Evolutionary conservation across 2,329 filamentous ascomycete species (phyloP), one percentile per base, ranked within the genome.

Genomic region (Zymoseptoria crescenta): DNA sequence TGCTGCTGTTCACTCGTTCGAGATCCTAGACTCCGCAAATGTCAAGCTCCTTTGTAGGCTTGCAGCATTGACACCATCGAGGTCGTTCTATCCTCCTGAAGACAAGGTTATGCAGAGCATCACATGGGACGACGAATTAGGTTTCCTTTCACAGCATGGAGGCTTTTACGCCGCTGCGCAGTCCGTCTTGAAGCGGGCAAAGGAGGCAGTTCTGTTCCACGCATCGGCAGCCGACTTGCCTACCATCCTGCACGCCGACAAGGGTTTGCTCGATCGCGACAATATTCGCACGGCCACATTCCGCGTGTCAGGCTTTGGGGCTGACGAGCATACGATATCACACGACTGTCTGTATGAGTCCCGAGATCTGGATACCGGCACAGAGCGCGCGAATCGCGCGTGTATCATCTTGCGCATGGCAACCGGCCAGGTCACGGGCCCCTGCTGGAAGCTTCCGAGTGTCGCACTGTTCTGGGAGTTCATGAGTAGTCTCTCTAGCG

Each of bases 41-140:
- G 16, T 65, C 5, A 27, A 61, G 0, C 29, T 71, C 1, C 63
- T 78, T 0, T 8, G 24, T 3, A 8, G 35, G 0, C 70, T 77
- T 19, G 69, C 72, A 0, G 19, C 20, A 0, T 65, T 74, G 2
- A 74, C 73, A 1, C 75, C 77, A 2, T 13, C 9, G 0, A 65
- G 77, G 49, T 54, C 60, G 0, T 82, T 75, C 58, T 82, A 83
- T 60, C 80, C 80, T 0, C 53, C 56, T 3, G 59, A 77, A 4
- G 52, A 54, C 8, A 73, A 66, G 48, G 64, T 68, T 0, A 78
- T 81, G 74, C 79, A 83, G 60, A 64, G 58, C 1, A 70, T 79
- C 0, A 13, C 13, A 0, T 83, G 80, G 80, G 63, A 78, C 55
- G 1, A 60, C 0, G 9, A 70, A 0, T 62, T 82, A 0, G 72